Evolutionary conservation across 805 yeast genomes (phyloP), one percentile per base, ranked within the genome.

Genomic region (Kodamaea hsintzibuensis): DNA sequence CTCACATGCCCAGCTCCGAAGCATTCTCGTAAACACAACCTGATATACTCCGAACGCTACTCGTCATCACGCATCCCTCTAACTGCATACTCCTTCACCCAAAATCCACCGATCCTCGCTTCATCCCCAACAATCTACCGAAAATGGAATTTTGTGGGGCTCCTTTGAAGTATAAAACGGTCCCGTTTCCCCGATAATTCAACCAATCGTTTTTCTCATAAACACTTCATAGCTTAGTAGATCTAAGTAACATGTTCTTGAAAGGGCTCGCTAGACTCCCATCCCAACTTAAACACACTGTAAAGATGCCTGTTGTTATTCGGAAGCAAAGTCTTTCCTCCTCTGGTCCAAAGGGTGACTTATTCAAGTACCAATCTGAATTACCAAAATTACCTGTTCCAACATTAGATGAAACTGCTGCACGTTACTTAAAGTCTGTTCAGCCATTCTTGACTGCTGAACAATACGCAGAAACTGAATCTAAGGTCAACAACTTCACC

Each of bases 381-480:
- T 80, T 93, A 51, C 98, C 98, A 6, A 78, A 83, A 49, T 80
- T 93, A 60, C 98, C 98, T 0, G 96, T 93, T 6, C 99, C 99
- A 1, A 72, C 85, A 1, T 77, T 93, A 54, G 79, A 83, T 53
- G 83, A 84, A 51, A 90, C 98, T 2, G 80, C 88, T 44, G 68
- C 74, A 9, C 82, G 82, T 55, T 93, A 90, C 69, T 77, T 92
- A 64, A 76, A 80, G 57, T 82, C 96, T 1, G 82, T 93, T 47
- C 81, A 80, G 62, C 97, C 98, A 1, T 83, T 78, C 49, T 78
- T 82, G 49, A 74, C 80, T 13, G 70, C 74, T 18, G 76, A 76
- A 33, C 84, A 83, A 62, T 80, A 81, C 52, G 74, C 73, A 46
- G 65, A 67, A 45, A 76, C 82, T 54, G 84, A 88, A 35, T 61